Evolutionary conservation across 441 rosid species (phyloP), one percentile per base, ranked within the genome.

Genomic region (Erodium chrysanthum): DNA sequence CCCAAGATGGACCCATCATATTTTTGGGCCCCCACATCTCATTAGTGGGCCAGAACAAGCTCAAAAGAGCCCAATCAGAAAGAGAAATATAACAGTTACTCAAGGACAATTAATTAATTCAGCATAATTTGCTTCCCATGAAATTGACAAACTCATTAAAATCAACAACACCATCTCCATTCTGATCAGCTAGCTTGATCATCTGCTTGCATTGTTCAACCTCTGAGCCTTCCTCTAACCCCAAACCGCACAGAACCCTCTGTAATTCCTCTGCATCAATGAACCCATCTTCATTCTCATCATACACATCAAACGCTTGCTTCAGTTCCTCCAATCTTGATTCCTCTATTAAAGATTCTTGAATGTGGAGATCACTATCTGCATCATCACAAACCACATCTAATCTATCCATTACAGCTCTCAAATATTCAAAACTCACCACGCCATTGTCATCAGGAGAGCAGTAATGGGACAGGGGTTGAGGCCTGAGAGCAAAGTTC

Each of bases 181-280:
- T 44, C 15, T 14, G 14, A 44, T 44, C 50, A 44, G 50, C 50
- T 11, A 44, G 15, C 23, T 54, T 54, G 60, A 54, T 54, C 60
- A 54, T 54, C 60, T 54, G 12, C 25, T 54, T 54, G 25, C 60
- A 54, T 9, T 54, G 25, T 20, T 54, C 60, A 54, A 54, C 23
- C 23, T 54, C 59, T 0, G 4, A 18, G 5, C 60, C 60, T 20
- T 7, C 60, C 60, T 54, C 60, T 20, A 67, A 62, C 64, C 75
- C 75, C 56, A 73, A 54, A 27, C 50, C 75, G 7, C 59, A 21
- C 56, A 73, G 56, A 33, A 73, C 71, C 22, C 68, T 73, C 44
- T 68, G 71, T 67, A 73, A 9, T 64, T 73, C 75, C 71, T 33
- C 60, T 33, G 71, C 68, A n/a, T 68, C 68, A 9, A 73, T 73